Conservation (phyloP, 2,329 filamentous ascomycete genomes). For the Cytospora piceicola region DNA sequence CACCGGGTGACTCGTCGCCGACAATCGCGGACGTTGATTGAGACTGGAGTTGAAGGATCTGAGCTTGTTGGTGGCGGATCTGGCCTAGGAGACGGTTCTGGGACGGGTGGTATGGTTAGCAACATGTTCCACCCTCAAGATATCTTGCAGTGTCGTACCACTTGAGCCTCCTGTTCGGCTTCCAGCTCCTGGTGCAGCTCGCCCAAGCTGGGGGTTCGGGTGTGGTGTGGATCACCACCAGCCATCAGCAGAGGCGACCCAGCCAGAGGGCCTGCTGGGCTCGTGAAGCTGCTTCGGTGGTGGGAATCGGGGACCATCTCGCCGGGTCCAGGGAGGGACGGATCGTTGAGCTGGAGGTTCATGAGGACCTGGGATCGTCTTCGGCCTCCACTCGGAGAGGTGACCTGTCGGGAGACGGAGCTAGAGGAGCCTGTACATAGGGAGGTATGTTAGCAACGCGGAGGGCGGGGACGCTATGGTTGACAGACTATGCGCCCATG, state of each 20-base stretch:
- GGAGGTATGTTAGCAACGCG: not conserved
- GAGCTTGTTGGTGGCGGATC: conserved; percentile 76
- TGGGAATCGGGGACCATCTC: conserved; percentile 62
- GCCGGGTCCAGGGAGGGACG: conserved; percentile 66
- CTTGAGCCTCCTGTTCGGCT: conserved; percentile 78
- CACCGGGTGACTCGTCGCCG: conserved; percentile 45
- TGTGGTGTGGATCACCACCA: conserved; percentile 61
- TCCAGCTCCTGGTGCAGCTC: conserved; percentile 80
- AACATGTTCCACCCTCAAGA: not conserved
- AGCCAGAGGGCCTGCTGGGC: conserved; percentile 18
- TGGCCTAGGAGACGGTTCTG: conserved; percentile 76
- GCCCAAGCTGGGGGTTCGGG: conserved; percentile 71
- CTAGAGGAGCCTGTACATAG: conserved; percentile 27
- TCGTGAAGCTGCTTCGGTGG: conserved; percentile 41
- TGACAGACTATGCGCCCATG: conserved; percentile 29
- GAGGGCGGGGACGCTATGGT: not conserved
- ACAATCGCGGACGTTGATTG: conserved; percentile 42
- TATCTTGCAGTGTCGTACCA: conserved; percentile 52
- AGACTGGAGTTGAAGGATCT: conserved; percentile 65
- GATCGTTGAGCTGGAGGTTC: conserved; percentile 76
- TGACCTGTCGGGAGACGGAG: conserved; percentile 28
- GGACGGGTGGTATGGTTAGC: not conserved
- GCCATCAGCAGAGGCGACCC: conserved; percentile 46
- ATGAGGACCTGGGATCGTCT: conserved; percentile 71
- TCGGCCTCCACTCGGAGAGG: conserved; percentile 46